phyloP scores from a whole-genome alignment of 768 basidiomycete genomes.

The Cystobasidium onofrii region DNA sequence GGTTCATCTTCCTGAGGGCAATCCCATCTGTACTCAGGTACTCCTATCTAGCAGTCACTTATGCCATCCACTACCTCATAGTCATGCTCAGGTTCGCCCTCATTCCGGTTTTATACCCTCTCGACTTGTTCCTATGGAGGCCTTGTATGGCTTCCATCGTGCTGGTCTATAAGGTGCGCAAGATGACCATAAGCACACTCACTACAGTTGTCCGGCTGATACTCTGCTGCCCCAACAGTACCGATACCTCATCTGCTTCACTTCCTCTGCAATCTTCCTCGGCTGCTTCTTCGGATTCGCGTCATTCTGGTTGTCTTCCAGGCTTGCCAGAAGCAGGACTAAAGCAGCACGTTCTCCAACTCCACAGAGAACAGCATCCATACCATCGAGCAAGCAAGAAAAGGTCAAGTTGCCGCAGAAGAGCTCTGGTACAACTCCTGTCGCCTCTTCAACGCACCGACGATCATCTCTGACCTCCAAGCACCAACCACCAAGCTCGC shows the following conservation, averaged over 20 bases:
- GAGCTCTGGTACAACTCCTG: no score
- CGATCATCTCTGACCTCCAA: no score
- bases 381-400: not conserved
- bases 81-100: not conserved
- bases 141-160: not conserved
- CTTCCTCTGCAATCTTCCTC: not conserved
- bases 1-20: not conserved
- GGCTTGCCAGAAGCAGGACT: not conserved
- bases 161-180: slow-evolving; percentile 1
- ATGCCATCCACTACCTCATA: not conserved
- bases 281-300: not conserved
- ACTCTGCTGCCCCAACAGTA: not conserved
- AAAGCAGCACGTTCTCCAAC: not conserved
- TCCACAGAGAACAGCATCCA: not conserved
- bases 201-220: not conserved
- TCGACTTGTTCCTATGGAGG: not conserved
- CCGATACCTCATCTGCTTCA: slow-evolving; percentile 24
- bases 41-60: not conserved
- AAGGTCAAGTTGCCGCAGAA: not conserved
- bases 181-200: not conserved
- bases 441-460: no score
- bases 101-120: slow-evolving; percentile 1
- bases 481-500: no score
- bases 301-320: not conserved
- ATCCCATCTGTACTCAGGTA: not conserved